Percentiles rank a stretch among this genome's conserved stretches.
Evolutionary conservation across 2,329 filamentous ascomycete genomes (phyloP).

Genomic region (Aspergillus pseudotamarii): DNA sequence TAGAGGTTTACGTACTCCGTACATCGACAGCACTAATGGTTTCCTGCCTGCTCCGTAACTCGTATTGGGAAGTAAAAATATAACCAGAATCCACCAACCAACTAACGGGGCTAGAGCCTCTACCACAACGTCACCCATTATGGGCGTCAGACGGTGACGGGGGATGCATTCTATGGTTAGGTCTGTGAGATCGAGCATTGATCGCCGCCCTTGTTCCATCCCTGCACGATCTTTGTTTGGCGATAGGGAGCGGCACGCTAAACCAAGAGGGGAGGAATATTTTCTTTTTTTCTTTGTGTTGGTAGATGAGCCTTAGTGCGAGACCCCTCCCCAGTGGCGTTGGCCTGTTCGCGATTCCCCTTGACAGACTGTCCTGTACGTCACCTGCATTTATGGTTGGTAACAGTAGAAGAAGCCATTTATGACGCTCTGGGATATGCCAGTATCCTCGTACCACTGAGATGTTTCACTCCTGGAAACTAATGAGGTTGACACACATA

Average conservation of each 20-base stretch:
- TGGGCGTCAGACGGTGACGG: background rate
- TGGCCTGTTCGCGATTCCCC: slow-evolving; percentile 4
- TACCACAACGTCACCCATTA: background rate
- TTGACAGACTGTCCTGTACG: background rate
- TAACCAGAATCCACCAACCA: background rate
- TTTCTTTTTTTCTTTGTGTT: background rate
- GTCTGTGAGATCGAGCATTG: slow-evolving; percentile 10
- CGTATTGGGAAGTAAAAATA: background rate
- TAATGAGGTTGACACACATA: background rate
- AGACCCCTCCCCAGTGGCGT: slow-evolving; percentile 8
- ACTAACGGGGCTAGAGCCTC: background rate
- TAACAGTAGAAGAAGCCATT: background rate
- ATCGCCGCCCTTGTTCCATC: slow-evolving; percentile 15
- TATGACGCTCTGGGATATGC: background rate
- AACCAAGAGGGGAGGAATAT: background rate
- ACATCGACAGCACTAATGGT: background rate
- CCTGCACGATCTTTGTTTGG: slow-evolving; percentile 16
- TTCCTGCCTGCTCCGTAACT: background rate
- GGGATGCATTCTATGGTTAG: background rate
- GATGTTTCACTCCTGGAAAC: background rate
- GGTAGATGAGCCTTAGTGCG: background rate
- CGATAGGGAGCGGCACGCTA: background rate
- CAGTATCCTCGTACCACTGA: background rate
- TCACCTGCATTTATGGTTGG: slow-evolving; percentile 1
- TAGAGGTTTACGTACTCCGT: background rate